A percentile compares a stretch with the other conserved stretches of the same genome.
phyloP scores from a whole-genome alignment of 164 flowering plant genomes.

The Warburgia ugandensis region DNA sequence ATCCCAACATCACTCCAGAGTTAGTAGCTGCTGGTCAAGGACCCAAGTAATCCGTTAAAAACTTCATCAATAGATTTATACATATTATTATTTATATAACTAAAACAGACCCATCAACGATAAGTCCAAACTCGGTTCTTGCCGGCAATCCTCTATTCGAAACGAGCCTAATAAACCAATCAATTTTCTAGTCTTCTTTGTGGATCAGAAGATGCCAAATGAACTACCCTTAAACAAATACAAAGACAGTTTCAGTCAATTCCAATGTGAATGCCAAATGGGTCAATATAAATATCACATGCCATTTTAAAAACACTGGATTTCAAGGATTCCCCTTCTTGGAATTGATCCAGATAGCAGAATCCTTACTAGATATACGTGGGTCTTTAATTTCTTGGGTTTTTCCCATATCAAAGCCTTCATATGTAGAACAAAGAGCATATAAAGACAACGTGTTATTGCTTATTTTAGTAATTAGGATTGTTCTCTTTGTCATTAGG shows the following conservation, averaged over 20 bases:
- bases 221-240: neutral
- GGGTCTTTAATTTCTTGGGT: neutral
- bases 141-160: too few species aligned
- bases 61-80: too few species aligned
- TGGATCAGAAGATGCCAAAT: neutral
- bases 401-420: neutral
- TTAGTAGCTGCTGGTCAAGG: too few species aligned
- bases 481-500: constrained; percentile 2
- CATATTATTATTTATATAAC: too few species aligned
- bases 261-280: neutral
- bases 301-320: neutral
- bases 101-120: too few species aligned
- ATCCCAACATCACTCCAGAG: too few species aligned
- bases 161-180: too few species aligned
- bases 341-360: neutral
- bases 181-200: neutral
- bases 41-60: too few species aligned
- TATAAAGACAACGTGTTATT: neutral
- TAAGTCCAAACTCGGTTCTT: too few species aligned
- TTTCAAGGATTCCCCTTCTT: neutral
- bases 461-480: neutral
- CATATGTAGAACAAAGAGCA: neutral
- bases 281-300: neutral
- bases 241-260: neutral
- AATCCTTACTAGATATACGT: neutral